phyloP scores from a whole-genome alignment of 805 yeast species.

The Yamadazyma philogaea region DNA sequence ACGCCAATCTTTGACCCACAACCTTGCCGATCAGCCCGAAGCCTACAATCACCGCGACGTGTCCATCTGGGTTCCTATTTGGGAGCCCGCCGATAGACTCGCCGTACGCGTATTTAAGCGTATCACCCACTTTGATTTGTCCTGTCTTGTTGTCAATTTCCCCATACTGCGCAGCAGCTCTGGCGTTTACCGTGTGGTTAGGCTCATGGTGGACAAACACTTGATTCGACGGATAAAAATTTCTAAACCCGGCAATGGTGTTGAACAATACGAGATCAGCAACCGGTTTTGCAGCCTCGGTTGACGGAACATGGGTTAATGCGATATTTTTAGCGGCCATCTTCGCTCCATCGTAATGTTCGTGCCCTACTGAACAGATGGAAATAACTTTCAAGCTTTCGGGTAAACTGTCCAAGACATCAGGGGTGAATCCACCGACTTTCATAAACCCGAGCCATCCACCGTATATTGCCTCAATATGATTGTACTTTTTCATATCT shows the following conservation, averaged over 20 bases:
- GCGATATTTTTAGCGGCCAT: conserved; percentile 43
- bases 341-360: conserved; percentile 44
- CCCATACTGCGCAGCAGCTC: conserved; percentile 36
- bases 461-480: conserved; percentile 53
- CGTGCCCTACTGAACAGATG: conserved; percentile 58
- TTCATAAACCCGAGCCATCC: conserved; percentile 56
- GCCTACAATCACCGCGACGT: conserved; percentile 63
- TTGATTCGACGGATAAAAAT: conserved; percentile 14
- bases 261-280: conserved; percentile 67
- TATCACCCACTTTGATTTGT: conserved; percentile 11
- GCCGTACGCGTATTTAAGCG: conserved; percentile 36
- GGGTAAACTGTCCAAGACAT: conserved; percentile 46
- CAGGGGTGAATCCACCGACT: conserved; percentile 49
- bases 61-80: conserved; percentile 51
- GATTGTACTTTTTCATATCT: conserved; percentile 41
- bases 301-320: conserved; percentile 55
- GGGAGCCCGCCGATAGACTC: conserved; percentile 46
- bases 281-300: conserved; percentile 64
- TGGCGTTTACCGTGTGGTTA: conserved; percentile 45
- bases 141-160: conserved; percentile 35
- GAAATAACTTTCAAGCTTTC: conserved; percentile 44
- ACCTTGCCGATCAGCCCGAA: conserved; percentile 73
- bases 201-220: conserved; percentile 45
- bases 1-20: conserved; percentile 53
- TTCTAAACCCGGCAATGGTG: conserved; percentile 57